phyloP scores from a whole-genome alignment of 306 rosid species.

The Inga laurina region DNA sequence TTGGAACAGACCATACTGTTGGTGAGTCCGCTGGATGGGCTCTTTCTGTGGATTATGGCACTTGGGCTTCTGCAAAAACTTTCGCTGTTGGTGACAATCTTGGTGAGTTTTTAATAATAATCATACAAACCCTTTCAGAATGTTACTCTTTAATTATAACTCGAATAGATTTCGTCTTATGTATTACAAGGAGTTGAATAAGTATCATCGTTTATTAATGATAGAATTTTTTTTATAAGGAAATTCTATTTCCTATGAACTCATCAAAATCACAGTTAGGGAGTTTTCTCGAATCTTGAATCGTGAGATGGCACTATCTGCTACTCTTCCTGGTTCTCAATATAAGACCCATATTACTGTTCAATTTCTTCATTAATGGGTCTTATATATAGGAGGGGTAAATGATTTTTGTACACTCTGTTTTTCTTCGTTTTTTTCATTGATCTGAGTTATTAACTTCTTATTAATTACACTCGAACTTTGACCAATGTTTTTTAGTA shows the following conservation, averaged over 20 bases:
- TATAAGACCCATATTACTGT: too few species aligned
- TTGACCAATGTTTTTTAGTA: too few species aligned
- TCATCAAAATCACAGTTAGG: not conserved
- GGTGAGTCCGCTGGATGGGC: slow-evolving; percentile 55
- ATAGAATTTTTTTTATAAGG: not conserved
- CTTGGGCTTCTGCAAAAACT: slow-evolving; percentile 54
- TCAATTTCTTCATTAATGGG: too few species aligned
- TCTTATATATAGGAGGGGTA: too few species aligned
- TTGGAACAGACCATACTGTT: slow-evolving; percentile 47
- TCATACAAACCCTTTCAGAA: not conserved
- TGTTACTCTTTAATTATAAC: not conserved
- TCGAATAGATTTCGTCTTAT: not conserved
- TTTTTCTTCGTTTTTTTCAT: too few species aligned
- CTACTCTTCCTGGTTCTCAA: too few species aligned
- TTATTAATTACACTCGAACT: too few species aligned
- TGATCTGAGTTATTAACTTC: too few species aligned
- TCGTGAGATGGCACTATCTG: too few species aligned
- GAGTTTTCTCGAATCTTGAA: not conserved
- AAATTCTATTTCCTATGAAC: not conserved
- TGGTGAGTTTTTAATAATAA: slow-evolving; percentile 30
- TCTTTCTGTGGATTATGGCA: not conserved
- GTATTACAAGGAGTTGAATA: not conserved
- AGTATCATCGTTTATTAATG: not conserved
- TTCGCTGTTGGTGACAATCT: slow-evolving; percentile 65
- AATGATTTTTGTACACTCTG: too few species aligned